Base-by-base conservation (phyloP, 2,329 filamentous ascomycete species). In the Talaromyces piceae region DNA sequence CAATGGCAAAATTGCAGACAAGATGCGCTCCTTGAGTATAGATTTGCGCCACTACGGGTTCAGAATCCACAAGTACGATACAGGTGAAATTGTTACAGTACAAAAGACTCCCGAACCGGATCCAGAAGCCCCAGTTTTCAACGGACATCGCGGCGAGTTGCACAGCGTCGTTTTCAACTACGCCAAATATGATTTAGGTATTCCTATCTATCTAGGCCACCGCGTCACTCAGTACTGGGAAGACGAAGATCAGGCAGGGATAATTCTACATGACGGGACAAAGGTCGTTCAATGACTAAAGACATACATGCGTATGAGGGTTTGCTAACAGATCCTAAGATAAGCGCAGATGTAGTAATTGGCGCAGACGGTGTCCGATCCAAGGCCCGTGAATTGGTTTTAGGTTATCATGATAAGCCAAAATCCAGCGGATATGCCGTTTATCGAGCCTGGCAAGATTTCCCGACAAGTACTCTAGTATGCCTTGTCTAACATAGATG, bases 121-220 rank as follows among this genome's bases (percentile, higher is more conserved):
- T 27, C 68, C 69, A 1, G 73, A 76, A 13, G 73, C 75, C 11
- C 79, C 80, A 0, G 74, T 77, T 8, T 78, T 82, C 59, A 82
- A 83, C 47, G 80, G 80, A 0, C 80, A 83, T 56, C 65, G 80
- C 18, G 80, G 80, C 13, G 80, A 83, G 63, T 67, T 83, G 50
- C 80, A 83, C 55, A 69, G 77, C 47, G 74, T 82, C 9, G 73
- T 83, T 3, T 82, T 81, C 53, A 74, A 79, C 30, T 77, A 82
- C 56, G 79, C 78, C 0, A 71, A 70, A 31, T 72, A 81, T 46
- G 75, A 77, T 47, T 64, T 82, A 7, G 70, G 71, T 0, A 80
- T 83, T 44, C 73, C 78, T 0, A 80, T 83, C 27, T 72, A 79
- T 49, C 67, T 83, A 2, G 76, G 74, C 3, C 69, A 76, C 16